Evolutionary conservation across 257 asterid species (phyloP).

Genomic region (Rhazya stricta): DNA sequence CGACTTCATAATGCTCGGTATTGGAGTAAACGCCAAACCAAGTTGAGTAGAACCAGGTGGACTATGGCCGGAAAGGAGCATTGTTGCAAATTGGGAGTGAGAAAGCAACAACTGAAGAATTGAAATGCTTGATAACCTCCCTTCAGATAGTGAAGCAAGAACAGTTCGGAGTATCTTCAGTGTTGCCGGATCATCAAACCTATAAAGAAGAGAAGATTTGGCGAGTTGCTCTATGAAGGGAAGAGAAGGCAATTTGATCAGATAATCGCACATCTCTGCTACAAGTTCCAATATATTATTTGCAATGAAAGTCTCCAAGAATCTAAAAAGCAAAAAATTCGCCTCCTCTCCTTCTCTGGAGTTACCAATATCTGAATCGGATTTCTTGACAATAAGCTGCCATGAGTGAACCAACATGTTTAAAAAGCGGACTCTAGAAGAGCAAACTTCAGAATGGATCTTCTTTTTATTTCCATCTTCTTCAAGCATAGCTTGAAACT

Average conservation of each 20-base stretch:
- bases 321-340: slow-evolving; percentile 42
- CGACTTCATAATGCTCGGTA: slow-evolving; percentile 59
- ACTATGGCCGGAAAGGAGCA: slow-evolving; percentile 38
- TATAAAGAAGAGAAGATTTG: slow-evolving; percentile 57
- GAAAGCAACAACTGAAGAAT: slow-evolving; percentile 66
- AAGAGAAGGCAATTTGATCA: slow-evolving; percentile 56
- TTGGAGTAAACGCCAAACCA: slow-evolving; percentile 61
- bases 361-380: slow-evolving; percentile 29
- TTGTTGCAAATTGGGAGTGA: slow-evolving; percentile 60
- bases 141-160: slow-evolving; percentile 48
- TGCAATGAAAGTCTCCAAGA: slow-evolving; percentile 57
- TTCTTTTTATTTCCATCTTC: slow-evolving; percentile 24
- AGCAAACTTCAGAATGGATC: slow-evolving; percentile 27
- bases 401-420: slow-evolving; percentile 60
- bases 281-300: slow-evolving; percentile 49
- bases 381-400: slow-evolving; percentile 54
- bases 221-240: slow-evolving; percentile 59
- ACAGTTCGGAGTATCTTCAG: slow-evolving; percentile 56
- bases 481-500: slow-evolving; percentile 26
- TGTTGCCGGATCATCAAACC: slow-evolving; percentile 71
- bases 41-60: slow-evolving; percentile 43
- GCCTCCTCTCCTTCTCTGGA: slow-evolving; percentile 32
- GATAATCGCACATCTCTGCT: slow-evolving; percentile 42
- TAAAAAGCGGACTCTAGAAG: slow-evolving; percentile 50
- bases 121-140: slow-evolving; percentile 59